These are phyloP conservation scores for Arctium minus DNA, from an alignment of 129 eudicot genomes.

Conservation along the genomic window DNA sequence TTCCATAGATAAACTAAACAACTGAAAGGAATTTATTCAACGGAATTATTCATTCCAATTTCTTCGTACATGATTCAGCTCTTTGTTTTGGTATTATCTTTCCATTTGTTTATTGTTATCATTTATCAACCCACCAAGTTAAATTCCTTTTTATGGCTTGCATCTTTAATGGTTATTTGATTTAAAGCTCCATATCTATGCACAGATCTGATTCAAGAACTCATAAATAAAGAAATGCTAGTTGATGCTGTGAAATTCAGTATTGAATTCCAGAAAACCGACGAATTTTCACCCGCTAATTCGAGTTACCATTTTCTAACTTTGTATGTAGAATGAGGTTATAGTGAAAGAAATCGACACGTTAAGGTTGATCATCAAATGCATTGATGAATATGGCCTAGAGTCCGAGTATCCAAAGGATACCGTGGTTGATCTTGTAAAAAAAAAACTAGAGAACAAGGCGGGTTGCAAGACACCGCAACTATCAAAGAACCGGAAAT, in stretches of 20 bases:
- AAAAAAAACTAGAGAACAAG: slow-evolving; percentile 35
- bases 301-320: background rate
- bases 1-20: too few species aligned
- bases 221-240: slow-evolving; percentile 35
- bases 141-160: background rate
- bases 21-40: too few species aligned
- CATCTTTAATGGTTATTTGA: background rate
- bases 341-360: slow-evolving; percentile 29
- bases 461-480: background rate
- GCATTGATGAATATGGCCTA: slow-evolving; percentile 35
- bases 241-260: slow-evolving; percentile 45
- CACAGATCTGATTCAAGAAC: slow-evolving; percentile 51
- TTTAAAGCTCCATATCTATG: background rate
- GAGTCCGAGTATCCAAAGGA: slow-evolving; percentile 39
- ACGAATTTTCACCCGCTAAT: slow-evolving; percentile 29
- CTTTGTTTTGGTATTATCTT: too few species aligned
- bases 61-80: background rate
- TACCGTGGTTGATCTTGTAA: slow-evolving; percentile 27
- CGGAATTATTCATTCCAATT: too few species aligned
- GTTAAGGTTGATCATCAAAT: slow-evolving; percentile 36
- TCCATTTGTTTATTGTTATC: background rate
- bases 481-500: slow-evolving; percentile 17
- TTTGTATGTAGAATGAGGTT: slow-evolving; percentile 31
- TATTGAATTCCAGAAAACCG: slow-evolving; percentile 32
- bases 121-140: background rate